Evolutionary conservation across 441 rosid species (phyloP), one percentile per base, ranked within the genome.

Genomic region (Gossypium laxum): DNA sequence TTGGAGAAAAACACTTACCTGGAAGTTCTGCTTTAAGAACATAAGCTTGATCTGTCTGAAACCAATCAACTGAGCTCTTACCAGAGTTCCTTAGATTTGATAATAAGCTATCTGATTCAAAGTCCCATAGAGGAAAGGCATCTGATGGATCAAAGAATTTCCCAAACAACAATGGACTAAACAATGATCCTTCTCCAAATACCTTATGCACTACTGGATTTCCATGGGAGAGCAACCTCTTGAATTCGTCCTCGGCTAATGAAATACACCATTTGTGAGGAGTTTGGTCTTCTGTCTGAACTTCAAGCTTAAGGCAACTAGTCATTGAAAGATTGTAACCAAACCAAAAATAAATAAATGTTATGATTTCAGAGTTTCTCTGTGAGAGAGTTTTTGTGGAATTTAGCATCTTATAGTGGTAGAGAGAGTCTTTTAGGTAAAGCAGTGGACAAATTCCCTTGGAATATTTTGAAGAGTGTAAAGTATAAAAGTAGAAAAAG

Each of bases 71-170:
- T 21, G 57, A 74, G 51, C 80, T 84, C 79, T 86, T 86, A 72
- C 91, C 83, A 8, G 82, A 72, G 74, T 77, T 89, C 76, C 89
- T 81, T 34, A 89, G 89, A 77, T 73, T 76, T 5, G 81, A 76
- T 11, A 89, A 67, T 78, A 93, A 75, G 60, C 83, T 72, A 34
- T 87, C 89, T 0, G 98, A 83, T 38, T 91, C 94, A 61, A 93
- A 86, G 17, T 93, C 98, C 98, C 98, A 91, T 4, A 93, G 73
- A 0, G 97, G 94, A 83, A 93, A 93, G 2, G 98, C 98, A 77
- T 93, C 98, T 4, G 88, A 91, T 0, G 98, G 97, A 85, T 93
- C 98, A 56, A 93, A 93, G 79, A 78, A 93, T 66, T 93, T 93
- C 1, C 96, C 91, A 43, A 91, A 93, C 85, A 91, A 77, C 66